Evolutionary conservation across 1,139 yeast species (phyloP), one percentile per base, ranked within the genome.

Genomic region (Lodderomyces margitis): DNA sequence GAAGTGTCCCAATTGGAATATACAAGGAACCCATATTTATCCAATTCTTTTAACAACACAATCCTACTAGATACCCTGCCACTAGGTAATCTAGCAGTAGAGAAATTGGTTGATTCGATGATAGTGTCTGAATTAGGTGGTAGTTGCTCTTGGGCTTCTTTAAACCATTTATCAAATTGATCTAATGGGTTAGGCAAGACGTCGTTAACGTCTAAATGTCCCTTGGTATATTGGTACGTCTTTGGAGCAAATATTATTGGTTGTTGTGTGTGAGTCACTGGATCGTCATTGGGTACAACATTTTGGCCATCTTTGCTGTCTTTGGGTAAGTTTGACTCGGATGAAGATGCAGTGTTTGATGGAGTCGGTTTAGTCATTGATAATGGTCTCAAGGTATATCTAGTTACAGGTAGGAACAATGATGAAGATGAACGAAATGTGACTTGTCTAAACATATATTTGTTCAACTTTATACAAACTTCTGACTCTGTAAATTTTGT

Each of bases 1-100:
- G 95, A 84, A 9, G 83, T 75, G 34, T 75, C 88, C 95, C 96
- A 91, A 62, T 92, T 92, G 41, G 96, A 87, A 64, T 87, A 92
- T 30, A 92, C 73, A n/a, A 89, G 79, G 53, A 92, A 85, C 4
- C 97, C 98, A 43, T 78, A 75, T 41, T 75, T 71, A 59, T 92
- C 98, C 43, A 92, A 74, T 57, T 92, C 98, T 58, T 92, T 92
- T 62, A 94, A 78, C 42, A 92, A 73, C 2, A 92, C 94, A 11
- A 86, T 75, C 45, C 98, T 70, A 5, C 91, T 80, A 0, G 95
- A 83, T 2, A 92, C 88, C 46, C 95, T 71, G 19, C 98, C 98
- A 8, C 85, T 75, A 8, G 97, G 97, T 46, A 91, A 70, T 46
- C 81, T 73, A 1, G 96, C 95, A 1, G 98, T 91, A 11, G 97